A percentile compares a stretch with the other conserved stretches of the same genome.
phyloP scores from a whole-genome alignment of 2,329 filamentous ascomycete genomes.

The Claviceps humidiphila region DNA sequence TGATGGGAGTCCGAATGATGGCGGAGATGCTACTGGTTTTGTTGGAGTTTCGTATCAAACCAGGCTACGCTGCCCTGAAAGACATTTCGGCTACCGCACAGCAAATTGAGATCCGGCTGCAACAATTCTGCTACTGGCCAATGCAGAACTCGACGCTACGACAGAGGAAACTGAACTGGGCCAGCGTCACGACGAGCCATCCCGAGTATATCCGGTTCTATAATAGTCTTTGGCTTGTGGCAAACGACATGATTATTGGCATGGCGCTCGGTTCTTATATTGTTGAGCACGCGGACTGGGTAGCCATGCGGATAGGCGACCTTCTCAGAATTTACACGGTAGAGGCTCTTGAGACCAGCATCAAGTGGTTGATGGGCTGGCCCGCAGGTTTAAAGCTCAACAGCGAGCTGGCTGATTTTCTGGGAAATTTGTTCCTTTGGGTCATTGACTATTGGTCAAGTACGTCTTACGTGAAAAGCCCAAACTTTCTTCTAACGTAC shows the following conservation, averaged over 20 bases:
- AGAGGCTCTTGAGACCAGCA: conserved; percentile 74
- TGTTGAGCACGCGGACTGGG: conserved; percentile 81
- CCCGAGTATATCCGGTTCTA: conserved; percentile 98
- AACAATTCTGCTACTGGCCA: conserved; percentile 98
- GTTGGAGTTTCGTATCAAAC: conserved; percentile 72
- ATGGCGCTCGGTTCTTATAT: conserved; percentile 95
- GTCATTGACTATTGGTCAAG: conserved; percentile 97
- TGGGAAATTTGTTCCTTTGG: conserved; percentile 93
- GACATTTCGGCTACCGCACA: conserved; percentile 94
- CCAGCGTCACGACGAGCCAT: conserved; percentile 87
- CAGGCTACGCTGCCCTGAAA: conserved; percentile 73
- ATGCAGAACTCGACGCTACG: conserved; percentile 88
- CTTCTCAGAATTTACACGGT: conserved; percentile 75
- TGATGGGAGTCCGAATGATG: conserved; percentile 66
- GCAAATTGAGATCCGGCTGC: conserved; percentile 89
- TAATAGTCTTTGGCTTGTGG: conserved; percentile 95
- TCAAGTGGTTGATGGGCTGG: conserved; percentile 91
- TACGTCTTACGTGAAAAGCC: conserved; percentile 24
- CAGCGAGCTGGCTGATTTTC: conserved; percentile 80
- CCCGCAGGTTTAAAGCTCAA: conserved; percentile 93
- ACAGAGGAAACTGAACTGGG: conserved; percentile 84
- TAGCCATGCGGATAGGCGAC: conserved; percentile 65
- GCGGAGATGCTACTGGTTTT: conserved; percentile 69
- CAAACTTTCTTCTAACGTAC: conserved; percentile 6
- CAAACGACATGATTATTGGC: conserved; percentile 96